Evolutionary conservation across 495 filamentous ascomycete genomes (phyloP), one percentile per base, ranked within the genome.

Genomic region (Talaromyces liani): DNA sequence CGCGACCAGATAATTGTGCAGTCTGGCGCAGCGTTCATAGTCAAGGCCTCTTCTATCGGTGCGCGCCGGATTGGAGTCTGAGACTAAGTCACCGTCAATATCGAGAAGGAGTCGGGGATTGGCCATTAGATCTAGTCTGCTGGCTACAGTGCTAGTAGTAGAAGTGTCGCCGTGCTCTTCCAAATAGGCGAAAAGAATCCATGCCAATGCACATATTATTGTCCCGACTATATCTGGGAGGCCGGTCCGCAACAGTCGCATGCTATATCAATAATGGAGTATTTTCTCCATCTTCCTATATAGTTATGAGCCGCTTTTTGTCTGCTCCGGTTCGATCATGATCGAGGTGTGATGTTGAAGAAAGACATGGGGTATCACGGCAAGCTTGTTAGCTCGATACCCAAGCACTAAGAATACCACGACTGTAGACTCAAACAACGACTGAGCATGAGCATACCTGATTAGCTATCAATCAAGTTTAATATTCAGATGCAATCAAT

Each of bases 1-100:
- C 36, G 69, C 63, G 22, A 75, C 67, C 22, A 81, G 64, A 36
- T 75, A 70, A 60, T 80, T 81, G 64, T 79, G 77, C 22, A 81
- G 63, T 58, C 70, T 71, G 9, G 77, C 75, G 55, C 78, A 81
- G 59, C 77, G 68, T 53, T 67, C 67, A 62, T 69, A 68, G 60
- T 79, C 75, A 51, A 81, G 64, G 2, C 64, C 66, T 54, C 14
- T n/a, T 22, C 58, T 62, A 1, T 71, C 59, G 56, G 73, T 64
- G 33, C 70, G 73, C 2, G 69, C 55, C 34, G 74, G 73, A 56
- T 73, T 72, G 0, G 67, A 62, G 1, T 62, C 60, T 0, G 76
- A 70, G 8, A 76, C 73, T n/a, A 70, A 68, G 63, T 66, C 65
- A 29, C 65, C 59, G 34, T 71, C 60, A 18, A 76, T 68, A 39